Evolutionary conservation across 108 stramenopile species (phyloP).

Genomic region (Cyclostephanos tholiformis): DNA sequence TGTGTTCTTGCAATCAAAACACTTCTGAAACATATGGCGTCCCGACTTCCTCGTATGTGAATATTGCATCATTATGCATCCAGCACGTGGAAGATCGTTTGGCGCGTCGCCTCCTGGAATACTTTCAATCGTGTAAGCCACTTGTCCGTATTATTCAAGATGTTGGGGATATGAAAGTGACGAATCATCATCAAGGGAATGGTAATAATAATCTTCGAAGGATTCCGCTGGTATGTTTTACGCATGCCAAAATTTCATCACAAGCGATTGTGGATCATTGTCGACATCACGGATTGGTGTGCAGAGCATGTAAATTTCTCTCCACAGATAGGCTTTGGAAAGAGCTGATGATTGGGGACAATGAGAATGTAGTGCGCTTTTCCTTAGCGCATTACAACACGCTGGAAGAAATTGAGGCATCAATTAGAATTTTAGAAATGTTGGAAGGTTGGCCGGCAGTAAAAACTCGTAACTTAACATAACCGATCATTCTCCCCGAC

Average conservation of each 20-base stretch:
- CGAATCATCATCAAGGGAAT: background rate
- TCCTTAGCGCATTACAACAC: slow-evolving; percentile 86
- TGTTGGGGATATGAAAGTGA: slow-evolving; percentile 24
- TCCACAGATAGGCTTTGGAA: slow-evolving; percentile 55
- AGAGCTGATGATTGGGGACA: slow-evolving; percentile 31
- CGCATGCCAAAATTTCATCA: slow-evolving; percentile 54
- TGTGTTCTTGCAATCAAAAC: slow-evolving; percentile 3
- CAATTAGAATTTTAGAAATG: slow-evolving; percentile 51
- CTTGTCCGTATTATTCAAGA: slow-evolving; percentile 43
- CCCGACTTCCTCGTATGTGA: background rate
- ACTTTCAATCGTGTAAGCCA: slow-evolving; percentile 27
- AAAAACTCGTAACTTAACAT: background rate
- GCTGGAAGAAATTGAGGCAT: slow-evolving; percentile 56
- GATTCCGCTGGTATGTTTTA: slow-evolving; percentile 69
- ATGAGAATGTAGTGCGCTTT: slow-evolving; percentile 66
- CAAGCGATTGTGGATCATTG: slow-evolving; percentile 58
- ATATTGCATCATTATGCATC: slow-evolving; percentile 21
- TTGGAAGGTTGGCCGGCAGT: slow-evolving; percentile 66
- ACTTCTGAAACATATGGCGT: slow-evolving; percentile 1
- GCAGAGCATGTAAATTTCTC: slow-evolving; percentile 70
- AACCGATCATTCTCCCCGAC: too few species aligned
- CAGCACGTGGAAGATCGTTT: slow-evolving; percentile 18
- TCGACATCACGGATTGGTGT: slow-evolving; percentile 51
- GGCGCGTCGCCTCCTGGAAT: slow-evolving; percentile 13
- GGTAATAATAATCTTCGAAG: slow-evolving; percentile 26